Percentiles rank a stretch among this genome's conserved stretches.
Evolutionary conservation across 2,329 filamentous ascomycete genomes (phyloP).

Genomic region (Mollisiaceae sp.): DNA sequence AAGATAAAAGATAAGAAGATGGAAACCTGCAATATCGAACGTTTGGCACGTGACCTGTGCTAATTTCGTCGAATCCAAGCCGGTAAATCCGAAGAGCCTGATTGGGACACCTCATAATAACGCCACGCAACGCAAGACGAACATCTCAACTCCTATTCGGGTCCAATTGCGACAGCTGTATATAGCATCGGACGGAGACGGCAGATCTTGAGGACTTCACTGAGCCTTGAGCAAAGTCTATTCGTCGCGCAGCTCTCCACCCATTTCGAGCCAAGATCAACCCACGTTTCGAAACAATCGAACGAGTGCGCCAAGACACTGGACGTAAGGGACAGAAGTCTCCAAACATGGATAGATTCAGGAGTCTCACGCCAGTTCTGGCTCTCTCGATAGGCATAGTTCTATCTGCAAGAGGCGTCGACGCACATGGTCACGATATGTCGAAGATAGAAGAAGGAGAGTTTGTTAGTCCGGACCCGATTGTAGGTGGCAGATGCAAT

Average conservation of each 20-base stretch:
- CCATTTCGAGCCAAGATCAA: neutral
- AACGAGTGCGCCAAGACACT: slow-evolving; percentile 14
- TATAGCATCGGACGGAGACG: neutral
- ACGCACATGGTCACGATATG: slow-evolving; percentile 50
- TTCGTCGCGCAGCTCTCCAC: slow-evolving; percentile 13
- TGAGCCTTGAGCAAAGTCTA: slow-evolving; percentile 8
- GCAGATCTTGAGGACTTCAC: slow-evolving; percentile 7
- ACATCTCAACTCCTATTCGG: neutral
- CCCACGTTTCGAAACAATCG: slow-evolving; percentile 16
- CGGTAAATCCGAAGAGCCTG: slow-evolving; percentile 5
- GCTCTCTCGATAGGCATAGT: slow-evolving; percentile 22
- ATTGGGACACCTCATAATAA: slow-evolving; percentile 3
- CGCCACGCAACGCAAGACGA: neutral
- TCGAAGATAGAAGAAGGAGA: slow-evolving; percentile 70
- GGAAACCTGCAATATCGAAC: neutral
- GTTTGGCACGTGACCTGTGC: neutral
- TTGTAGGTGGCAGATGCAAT: slow-evolving; percentile 56
- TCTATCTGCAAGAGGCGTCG: slow-evolving; percentile 27
- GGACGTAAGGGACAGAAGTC: neutral
- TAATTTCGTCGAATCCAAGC: neutral
- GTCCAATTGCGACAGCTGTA: slow-evolving; percentile 1
- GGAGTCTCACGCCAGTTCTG: slow-evolving; percentile 21
- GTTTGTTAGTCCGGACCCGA: slow-evolving; percentile 72
- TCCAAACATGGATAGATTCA: slow-evolving; percentile 26
- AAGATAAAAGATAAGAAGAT: neutral